phyloP scores from a whole-genome alignment of 1,139 yeast genomes.

The Saccharomyces hybrid region DNA sequence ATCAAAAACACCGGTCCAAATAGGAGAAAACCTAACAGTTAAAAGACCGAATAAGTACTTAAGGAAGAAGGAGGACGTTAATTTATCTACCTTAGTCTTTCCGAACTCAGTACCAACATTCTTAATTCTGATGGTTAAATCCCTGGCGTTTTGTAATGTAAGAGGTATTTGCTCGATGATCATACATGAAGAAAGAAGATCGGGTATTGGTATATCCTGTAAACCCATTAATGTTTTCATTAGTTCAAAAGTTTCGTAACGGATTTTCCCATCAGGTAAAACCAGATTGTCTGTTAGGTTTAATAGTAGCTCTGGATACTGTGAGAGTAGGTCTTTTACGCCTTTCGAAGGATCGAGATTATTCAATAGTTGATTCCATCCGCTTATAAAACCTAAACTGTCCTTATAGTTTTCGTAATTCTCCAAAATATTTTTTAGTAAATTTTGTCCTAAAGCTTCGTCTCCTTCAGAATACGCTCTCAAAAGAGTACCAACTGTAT shows the following conservation, averaged over 20 bases:
- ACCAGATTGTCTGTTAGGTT: slow-evolving; percentile 35
- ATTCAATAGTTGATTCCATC: slow-evolving; percentile 17
- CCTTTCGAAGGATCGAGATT: slow-evolving; percentile 2
- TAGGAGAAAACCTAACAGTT: slow-evolving; percentile 72
- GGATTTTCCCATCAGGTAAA: slow-evolving; percentile 42
- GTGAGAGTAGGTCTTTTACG: slow-evolving; percentile 4
- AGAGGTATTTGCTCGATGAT: slow-evolving; percentile 68
- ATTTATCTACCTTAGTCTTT: slow-evolving; percentile 33
- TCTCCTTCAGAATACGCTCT: slow-evolving; percentile 8
- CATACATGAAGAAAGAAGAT: slow-evolving; percentile 38
- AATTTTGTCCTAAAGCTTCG: slow-evolving; percentile 1
- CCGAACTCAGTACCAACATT: slow-evolving; percentile 46
- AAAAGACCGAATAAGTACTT: slow-evolving; percentile 66
- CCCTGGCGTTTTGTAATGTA: slow-evolving; percentile 64
- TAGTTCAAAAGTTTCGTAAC: slow-evolving; percentile 41
- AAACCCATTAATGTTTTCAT: slow-evolving; percentile 32
- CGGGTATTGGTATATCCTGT: slow-evolving; percentile 32
- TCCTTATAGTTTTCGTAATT: slow-evolving; percentile 12
- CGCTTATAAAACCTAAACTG: slow-evolving; percentile 22
- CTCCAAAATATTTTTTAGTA: slow-evolving; percentile 8
- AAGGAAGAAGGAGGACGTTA: slow-evolving; percentile 39
- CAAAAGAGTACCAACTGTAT: slow-evolving; percentile 22
- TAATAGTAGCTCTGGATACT: slow-evolving; percentile 5
- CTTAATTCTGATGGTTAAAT: slow-evolving; percentile 63
- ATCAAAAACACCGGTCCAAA: slow-evolving; percentile 71